These are phyloP conservation scores for Neltuma alba DNA, from an alignment of 306 rosid species.

Conservation along the genomic window DNA sequence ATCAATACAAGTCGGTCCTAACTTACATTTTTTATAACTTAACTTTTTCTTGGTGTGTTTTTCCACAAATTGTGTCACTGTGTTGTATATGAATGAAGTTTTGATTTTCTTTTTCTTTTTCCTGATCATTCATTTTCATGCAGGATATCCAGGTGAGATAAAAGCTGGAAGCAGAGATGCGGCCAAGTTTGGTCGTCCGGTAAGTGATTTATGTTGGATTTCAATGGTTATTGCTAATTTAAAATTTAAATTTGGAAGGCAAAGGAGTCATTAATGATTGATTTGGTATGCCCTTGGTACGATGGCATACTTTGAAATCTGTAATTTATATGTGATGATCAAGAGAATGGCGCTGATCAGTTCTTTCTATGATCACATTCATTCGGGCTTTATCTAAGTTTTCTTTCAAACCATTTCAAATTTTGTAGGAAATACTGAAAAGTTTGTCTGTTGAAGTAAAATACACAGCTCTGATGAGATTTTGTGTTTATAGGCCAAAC, in stretches of 20 bases:
- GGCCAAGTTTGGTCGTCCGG: constrained; percentile 97
- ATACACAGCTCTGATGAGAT: constrained; percentile 10
- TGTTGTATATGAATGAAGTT: not conserved
- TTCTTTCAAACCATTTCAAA: not conserved
- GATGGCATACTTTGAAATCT: not conserved
- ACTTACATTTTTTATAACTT: not conserved
- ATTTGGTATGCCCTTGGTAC: not conserved
- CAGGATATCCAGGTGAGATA: constrained; percentile 90
- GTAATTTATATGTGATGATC: not conserved
- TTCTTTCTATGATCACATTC: constrained; percentile 12
- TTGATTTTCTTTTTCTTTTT: constrained; percentile 14
- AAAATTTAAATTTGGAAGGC: not conserved
- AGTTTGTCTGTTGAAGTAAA: not conserved
- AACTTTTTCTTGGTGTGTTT: not conserved
- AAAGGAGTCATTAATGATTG: constrained; percentile 3
- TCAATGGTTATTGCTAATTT: not conserved
- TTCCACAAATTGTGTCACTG: not conserved
- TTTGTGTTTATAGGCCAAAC: constrained; percentile 68
- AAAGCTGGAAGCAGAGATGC: constrained; percentile 72
- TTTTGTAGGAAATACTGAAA: not conserved
- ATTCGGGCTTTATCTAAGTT: not conserved
- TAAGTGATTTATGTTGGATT: constrained; percentile 50
- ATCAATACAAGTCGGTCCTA: not conserved
- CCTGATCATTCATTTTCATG: constrained; percentile 37
- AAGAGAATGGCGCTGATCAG: not conserved